Evolutionary conservation across 176 grass and related monocot genomes (phyloP), one percentile per base, ranked within the genome.

Genomic region (Dactylis glomerata): DNA sequence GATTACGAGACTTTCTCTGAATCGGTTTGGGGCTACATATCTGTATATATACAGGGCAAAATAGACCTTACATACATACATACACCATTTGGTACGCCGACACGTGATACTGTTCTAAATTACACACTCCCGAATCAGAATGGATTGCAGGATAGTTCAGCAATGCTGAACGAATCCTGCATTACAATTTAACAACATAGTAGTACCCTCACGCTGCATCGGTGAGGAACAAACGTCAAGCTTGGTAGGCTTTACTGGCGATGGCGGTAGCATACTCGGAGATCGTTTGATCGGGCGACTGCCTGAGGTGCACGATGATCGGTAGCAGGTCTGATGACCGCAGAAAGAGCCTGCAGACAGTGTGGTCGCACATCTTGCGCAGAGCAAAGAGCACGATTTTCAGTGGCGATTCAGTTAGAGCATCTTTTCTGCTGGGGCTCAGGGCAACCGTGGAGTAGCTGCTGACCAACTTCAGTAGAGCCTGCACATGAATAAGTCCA

Each of bases 331-430:
- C 91, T 1, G 96, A 98, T 11, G 96, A 92, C 3, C 89, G 85
- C 38, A 98, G 78, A 62, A 87, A 95, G 75, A 79, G 70, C 83
- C 96, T 86, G 83, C 96, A 98, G n/a, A 90, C 79, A 26, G 69
- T 52, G 46, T 95, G 91, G 33, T 98, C 93, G 1, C 96, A 95
- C 93, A 95, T 98, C 78, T 95, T 98, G 82, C 91, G 87, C 87
- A 98, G 83, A 42, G 92, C 92, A 38, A 95, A 93, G 9, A 98
- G 91, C 24, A 98, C 93, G 14, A 95, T 95, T 47, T 83, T 93
- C 57, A 98, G 84, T 3, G 96, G 96, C 0, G 96, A 98, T 52
- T 98, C 96, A 3, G 87, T 95, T 1, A 93, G 79, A 51, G 84
- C 57, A 47, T 95, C 89, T 61, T 83, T 88, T 77, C 93, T 88